Conservation (phyloP, 2,329 filamentous ascomycete species). For the Neodidymelliopsis sp. region DNA sequence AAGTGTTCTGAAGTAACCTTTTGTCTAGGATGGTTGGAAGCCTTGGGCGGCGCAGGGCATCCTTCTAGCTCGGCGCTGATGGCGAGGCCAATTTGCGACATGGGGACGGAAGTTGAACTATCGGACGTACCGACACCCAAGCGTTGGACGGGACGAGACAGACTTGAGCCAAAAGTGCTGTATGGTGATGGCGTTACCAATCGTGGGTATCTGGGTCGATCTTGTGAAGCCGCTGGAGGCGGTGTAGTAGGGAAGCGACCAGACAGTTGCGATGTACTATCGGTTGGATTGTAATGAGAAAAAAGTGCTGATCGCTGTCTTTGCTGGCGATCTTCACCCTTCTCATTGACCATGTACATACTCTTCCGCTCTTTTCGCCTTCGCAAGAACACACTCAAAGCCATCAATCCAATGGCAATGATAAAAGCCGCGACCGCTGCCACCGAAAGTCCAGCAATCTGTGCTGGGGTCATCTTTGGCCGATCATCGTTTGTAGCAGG, state of each 20-base stretch:
- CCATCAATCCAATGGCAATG: constrained; percentile 49
- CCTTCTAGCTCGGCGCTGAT: constrained; percentile 47
- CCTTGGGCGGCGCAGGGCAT: constrained; percentile 25
- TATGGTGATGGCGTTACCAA: constrained; percentile 14
- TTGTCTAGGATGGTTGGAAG: constrained; percentile 14
- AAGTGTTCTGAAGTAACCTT: constrained; percentile 17
- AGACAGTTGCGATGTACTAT: constrained; percentile 16
- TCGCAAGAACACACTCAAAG: constrained; percentile 46
- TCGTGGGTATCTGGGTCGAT: constrained; percentile 8
- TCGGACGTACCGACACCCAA: constrained; percentile 30
- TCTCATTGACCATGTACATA: constrained; percentile 32
- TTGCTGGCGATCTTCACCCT: constrained; percentile 15
- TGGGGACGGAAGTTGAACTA: constrained; percentile 31
- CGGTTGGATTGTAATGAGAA: constrained; percentile 29
- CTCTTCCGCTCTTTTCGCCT: constrained; percentile 42
- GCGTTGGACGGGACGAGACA: constrained; percentile 28
- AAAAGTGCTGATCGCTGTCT: constrained; percentile 31
- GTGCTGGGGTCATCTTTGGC: constrained; percentile 46
- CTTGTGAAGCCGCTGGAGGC: constrained; percentile 18
- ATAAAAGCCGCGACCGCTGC: constrained; percentile 48
- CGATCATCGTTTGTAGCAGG: constrained; percentile 23
- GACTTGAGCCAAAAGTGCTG: constrained; percentile 14
- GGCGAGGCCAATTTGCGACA: constrained; percentile 48
- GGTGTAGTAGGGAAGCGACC: constrained; percentile 26
- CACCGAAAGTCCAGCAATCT: constrained; percentile 50